A percentile compares a stretch with the other conserved stretches of the same genome.
These are phyloP conservation scores for Beauveria medogensis DNA, from an alignment of 2,329 filamentous ascomycete species.

Conservation along the genomic window DNA sequence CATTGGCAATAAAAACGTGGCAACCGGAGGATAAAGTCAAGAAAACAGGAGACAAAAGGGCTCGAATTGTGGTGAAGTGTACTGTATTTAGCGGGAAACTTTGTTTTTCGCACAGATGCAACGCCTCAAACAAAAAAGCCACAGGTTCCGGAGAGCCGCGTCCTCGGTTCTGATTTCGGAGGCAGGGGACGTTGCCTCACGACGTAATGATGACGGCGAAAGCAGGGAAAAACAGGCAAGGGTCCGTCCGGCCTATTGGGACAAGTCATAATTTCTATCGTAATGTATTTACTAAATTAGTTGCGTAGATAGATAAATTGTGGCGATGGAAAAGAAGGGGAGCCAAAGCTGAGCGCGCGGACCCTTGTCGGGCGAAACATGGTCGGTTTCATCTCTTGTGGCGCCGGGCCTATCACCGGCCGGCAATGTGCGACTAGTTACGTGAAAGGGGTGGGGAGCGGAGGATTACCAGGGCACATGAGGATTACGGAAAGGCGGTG, in stretches of 20 bases:
- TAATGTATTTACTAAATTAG: too few relatives aligned
- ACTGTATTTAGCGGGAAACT: background rate
- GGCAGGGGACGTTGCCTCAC: background rate
- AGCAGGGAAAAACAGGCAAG: background rate
- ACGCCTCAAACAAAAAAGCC: background rate
- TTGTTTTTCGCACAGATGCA: conserved; percentile 3
- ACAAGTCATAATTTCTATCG: background rate
- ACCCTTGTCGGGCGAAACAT: conserved; percentile 17
- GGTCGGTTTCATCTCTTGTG: conserved; percentile 19
- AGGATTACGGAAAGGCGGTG: background rate
- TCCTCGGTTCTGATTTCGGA: background rate
- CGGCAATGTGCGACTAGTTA: background rate
- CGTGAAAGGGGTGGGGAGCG: background rate
- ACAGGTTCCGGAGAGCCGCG: background rate
- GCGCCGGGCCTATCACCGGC: conserved; percentile 14
- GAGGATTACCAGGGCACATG: background rate
- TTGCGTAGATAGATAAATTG: background rate
- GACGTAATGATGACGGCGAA: background rate
- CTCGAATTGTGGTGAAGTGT: background rate
- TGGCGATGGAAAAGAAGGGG: background rate
- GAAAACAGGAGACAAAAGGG: too few relatives aligned
- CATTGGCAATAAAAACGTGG: too few relatives aligned
- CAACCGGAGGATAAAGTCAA: background rate
- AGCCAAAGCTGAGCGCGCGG: background rate
- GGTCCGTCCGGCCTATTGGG: background rate